phyloP scores from a whole-genome alignment of 192 early-diverging fungal species.

The Rhizophagus prolifer region DNA sequence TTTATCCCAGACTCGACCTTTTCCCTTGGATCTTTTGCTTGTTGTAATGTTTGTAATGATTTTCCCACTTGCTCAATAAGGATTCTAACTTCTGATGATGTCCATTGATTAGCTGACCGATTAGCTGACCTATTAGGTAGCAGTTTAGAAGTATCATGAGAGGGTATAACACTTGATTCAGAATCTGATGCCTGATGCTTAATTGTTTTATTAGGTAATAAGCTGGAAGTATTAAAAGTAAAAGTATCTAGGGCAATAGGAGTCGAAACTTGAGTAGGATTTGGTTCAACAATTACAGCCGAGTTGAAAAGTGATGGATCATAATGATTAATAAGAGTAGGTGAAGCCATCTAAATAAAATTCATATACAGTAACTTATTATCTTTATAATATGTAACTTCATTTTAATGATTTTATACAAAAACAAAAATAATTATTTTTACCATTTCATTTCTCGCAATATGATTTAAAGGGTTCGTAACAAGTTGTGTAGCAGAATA shows the following conservation, averaged over 20 bases:
- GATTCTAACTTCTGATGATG: neutral
- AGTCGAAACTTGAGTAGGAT: neutral
- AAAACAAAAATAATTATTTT: too few species aligned
- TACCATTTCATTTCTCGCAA: too few species aligned
- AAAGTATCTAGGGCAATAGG: too few species aligned
- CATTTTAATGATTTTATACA: too few species aligned
- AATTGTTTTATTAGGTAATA: too few species aligned
- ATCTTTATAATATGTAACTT: too few species aligned
- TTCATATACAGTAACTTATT: neutral
- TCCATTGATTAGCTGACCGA: neutral
- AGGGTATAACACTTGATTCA: too few species aligned
- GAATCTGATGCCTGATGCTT: too few species aligned
- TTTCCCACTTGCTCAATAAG: constrained; percentile 1
- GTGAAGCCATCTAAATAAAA: neutral
- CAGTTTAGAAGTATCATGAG: too few species aligned
- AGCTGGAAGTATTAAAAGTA: neutral
- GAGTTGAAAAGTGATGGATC: neutral
- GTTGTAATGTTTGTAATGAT: neutral
- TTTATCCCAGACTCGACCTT: neutral
- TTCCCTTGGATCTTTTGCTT: neutral
- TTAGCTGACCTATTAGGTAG: too few species aligned
- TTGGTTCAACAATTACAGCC: neutral
- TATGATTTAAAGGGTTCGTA: too few species aligned
- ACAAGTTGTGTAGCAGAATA: neutral
- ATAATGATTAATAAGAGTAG: neutral